Base-by-base conservation (phyloP, 805 yeast genomes). In the Ogataea pilisensis region DNA sequence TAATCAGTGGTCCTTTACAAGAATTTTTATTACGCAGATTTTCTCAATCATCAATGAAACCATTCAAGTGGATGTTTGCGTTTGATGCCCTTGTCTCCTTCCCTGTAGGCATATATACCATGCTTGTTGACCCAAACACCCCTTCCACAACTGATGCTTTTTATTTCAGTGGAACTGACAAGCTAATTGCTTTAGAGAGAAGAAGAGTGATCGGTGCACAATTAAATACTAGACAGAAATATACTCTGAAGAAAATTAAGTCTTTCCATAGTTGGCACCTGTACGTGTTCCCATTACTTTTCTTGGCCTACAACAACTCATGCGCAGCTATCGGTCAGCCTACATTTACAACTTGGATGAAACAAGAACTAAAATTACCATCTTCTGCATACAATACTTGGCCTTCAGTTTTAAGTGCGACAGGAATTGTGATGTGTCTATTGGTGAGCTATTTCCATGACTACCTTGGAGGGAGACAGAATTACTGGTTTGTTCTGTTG, bases 231-330 rank as follows among this genome's bases (percentile, higher is more conserved):
- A 58, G 72, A 51, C 64, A 62, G 26, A 64, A 60, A 20, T 72
- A 70, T 49, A 66, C 76, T 2, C 54, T 61, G 61, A 35, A 41
- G 5, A 69, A 66, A 43, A 60, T 72, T 44, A 69, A 65, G 39
- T 38, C 64, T 1, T 72, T 72, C 58, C 60, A 48, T 42, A 69
- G 76, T 4, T 73, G 79, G 79, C 78, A 73, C 54, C 58, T 69
- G 18, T 67, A 52, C 34, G 66, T 69, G 14, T 72, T 72, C 49
- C 76, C 76, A 17, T 11, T 51, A 22, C 38, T 69, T 34, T 68
- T 68, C 45, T 55, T 66, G 41, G 60, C 65, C 8, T 65, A 60
- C 52, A 65, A 68, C 49, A 68, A 66, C 45, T 17, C 66, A 2
- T 47, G 63, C 47, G 50, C 64, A 39, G 63, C 68, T 12, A 53